Base-by-base conservation (phyloP, 2,329 filamentous ascomycete genomes). In the Capronia coronata region DNA sequence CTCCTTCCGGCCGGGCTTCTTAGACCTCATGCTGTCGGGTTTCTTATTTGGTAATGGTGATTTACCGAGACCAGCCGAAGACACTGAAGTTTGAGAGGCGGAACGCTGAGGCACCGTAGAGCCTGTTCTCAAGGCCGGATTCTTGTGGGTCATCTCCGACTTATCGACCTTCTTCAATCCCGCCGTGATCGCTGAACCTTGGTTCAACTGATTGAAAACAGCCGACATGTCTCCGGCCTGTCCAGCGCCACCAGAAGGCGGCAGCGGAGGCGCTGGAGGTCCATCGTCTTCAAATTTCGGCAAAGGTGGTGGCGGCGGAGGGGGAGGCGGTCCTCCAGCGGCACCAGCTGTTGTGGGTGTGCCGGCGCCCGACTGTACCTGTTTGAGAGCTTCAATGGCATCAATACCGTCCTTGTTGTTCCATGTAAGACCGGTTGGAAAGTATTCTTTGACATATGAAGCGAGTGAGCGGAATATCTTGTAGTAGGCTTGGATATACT, bases 141-240 rank as follows among this genome's bases (percentile, higher is more conserved):
- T 98, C 75, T 97, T 97, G 72, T 98, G 93, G 52, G 93, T 98
- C 91, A 96, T 96, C 68, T 97, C 78, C 46, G 86, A 93, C 65
- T 84, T 85, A 71, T 96, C 91, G 43, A 98, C 93, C 74, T 96
- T 98, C 59, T 86, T 85, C 29, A 98, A 76, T 25, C 86, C 83
- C 58, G 87, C 82, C 2, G 93, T 98, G 52, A 98, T 87, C n/a
- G 80, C 76, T 52, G 87, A 82, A 49, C 93, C 93, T 66, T 85
- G 84, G 71, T 97, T 97, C 46, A 98, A 74, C 59, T 96, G 86
- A 34, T 84, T 84, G 67, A 98, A 98, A 2, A 98, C 89, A 19
- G 91, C 89, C 18, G 82, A 82, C 67, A 95, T 82, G 48, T 91
- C 89, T 22, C 76, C 68, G 6, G 68, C 68, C 18, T 68, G 56